These are phyloP conservation scores for Suillus spraguei DNA, from an alignment of 768 basidiomycete genomes.

Conservation along the genomic window DNA sequence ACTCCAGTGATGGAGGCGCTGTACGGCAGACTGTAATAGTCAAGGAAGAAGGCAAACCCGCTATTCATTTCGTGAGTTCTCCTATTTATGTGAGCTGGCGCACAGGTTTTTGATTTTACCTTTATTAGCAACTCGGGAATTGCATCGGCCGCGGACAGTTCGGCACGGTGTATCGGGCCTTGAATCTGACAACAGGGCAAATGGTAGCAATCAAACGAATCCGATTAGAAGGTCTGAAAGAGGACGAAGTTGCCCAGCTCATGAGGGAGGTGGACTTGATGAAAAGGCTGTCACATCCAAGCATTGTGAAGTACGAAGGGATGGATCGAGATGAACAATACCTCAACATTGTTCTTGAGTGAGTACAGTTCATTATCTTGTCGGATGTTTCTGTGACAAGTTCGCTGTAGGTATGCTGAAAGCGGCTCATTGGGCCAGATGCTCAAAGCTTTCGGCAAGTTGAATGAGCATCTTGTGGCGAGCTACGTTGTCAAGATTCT, in stretches of 20 bases:
- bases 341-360: constrained; percentile 95
- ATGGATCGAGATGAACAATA: constrained; percentile 89
- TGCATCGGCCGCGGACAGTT: constrained; percentile 98
- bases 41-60: constrained; percentile 77
- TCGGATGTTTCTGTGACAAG: constrained; percentile 17
- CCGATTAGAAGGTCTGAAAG: constrained; percentile 84
- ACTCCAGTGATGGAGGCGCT: constrained; percentile 65
- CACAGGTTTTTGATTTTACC: constrained; percentile 1
- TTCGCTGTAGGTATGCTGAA: constrained; percentile 78
- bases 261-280: constrained; percentile 95
- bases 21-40: constrained; percentile 73
- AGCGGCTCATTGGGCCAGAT: constrained; percentile 95
- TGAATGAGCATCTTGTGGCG: constrained; percentile 91
- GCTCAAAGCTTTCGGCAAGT: constrained; percentile 89
- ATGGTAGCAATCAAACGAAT: constrained; percentile 99
- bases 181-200: constrained; percentile 92
- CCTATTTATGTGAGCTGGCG: constrained; percentile 16
- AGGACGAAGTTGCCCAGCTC: constrained; percentile 86
- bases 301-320: constrained; percentile 97
- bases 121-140: constrained; percentile 88
- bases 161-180: constrained; percentile 91
- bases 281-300: constrained; percentile 88
- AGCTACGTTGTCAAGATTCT: constrained; percentile 96
- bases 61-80: constrained; percentile 78
- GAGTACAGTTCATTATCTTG: constrained; percentile 36